Evolutionary conservation across 495 filamentous ascomycete species (phyloP).

Genomic region (Tuber indicum): DNA sequence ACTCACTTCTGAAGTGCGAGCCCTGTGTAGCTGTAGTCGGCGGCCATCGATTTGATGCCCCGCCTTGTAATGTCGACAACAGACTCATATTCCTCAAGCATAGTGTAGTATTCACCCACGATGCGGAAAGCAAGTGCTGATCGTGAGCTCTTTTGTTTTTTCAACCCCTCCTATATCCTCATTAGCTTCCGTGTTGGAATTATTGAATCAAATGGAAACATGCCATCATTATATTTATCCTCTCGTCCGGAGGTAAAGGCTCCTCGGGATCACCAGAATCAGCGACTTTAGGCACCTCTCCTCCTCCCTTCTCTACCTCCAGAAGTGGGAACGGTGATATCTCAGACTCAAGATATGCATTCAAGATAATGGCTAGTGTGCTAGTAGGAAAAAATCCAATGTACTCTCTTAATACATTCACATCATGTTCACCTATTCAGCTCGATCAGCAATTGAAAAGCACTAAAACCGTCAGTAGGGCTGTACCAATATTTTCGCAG

Average conservation of each 20-base stretch:
- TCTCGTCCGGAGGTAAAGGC: conserved; percentile 19
- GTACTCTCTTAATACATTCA: conserved; percentile 67
- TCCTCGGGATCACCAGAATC: conserved; percentile 46
- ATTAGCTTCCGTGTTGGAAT: conserved; percentile 8
- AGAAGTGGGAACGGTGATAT: conserved; percentile 70
- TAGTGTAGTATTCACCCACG: conserved; percentile 75
- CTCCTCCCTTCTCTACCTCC: conserved; percentile 41
- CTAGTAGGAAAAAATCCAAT: conserved; percentile 75
- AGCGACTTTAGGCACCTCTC: conserved; percentile 42
- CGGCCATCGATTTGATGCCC: conserved; percentile 55
- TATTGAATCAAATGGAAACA: background rate
- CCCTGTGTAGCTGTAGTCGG: conserved; percentile 59
- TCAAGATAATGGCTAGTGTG: conserved; percentile 71
- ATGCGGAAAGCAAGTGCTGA: conserved; percentile 80
- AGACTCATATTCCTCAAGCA: conserved; percentile 79
- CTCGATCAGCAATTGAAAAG: background rate
- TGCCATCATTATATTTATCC: conserved; percentile 36
- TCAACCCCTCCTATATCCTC: conserved; percentile 57
- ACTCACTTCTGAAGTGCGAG: conserved; percentile 53
- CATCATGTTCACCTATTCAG: conserved; percentile 62
- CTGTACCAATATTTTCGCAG: conserved; percentile 49
- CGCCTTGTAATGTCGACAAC: conserved; percentile 71
- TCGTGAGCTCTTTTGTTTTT: conserved; percentile 50
- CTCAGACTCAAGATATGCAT: conserved; percentile 72
- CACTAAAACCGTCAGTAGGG: background rate